phyloP scores from a whole-genome alignment of 345 rosid species.

The Brassica cretica region DNA sequence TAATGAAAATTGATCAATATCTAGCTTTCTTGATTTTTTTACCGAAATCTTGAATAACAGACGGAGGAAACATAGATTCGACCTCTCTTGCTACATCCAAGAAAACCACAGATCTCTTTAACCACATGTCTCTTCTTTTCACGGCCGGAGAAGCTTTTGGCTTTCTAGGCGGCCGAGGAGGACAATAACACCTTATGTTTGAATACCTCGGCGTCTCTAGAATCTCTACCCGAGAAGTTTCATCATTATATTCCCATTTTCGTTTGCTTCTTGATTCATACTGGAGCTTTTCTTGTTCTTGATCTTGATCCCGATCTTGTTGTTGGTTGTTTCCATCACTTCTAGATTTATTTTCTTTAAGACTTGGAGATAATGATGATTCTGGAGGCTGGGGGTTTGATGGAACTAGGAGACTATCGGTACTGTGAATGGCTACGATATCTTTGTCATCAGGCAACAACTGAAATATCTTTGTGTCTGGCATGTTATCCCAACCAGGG shows the following conservation, averaged over 20 bases:
- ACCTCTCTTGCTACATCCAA: constrained; percentile 70
- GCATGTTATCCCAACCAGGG: constrained; percentile 34
- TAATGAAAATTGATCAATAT: constrained; percentile 17
- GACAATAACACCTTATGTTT: constrained; percentile 37
- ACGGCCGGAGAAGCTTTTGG: constrained; percentile 49
- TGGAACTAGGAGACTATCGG: constrained; percentile 39
- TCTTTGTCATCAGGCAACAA: constrained; percentile 48
- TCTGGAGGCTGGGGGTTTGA: constrained; percentile 30
- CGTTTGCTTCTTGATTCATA: constrained; percentile 32
- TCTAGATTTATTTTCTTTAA: constrained; percentile 8
- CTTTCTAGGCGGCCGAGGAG: constrained; percentile 74
- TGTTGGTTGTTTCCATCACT: constrained; percentile 1
- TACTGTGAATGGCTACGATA: constrained; percentile 47
- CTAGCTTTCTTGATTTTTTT: constrained; percentile 62
- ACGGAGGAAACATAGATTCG: constrained; percentile 59
- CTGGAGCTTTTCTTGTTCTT: constrained; percentile 11
- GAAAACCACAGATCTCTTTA: constrained; percentile 38
- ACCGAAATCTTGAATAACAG: constrained; percentile 54
- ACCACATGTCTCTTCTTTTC: constrained; percentile 44
- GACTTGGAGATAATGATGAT: constrained; percentile 23
- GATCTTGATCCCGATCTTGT: constrained; percentile 15
- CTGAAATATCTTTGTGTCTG: constrained; percentile 42
- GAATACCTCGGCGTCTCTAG: constrained; percentile 42
- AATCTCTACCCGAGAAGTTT: constrained; percentile 41
- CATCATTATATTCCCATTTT: constrained; percentile 35